These are phyloP conservation scores for Nepenthes alata DNA, from an alignment of 179 eudicot species.

Conservation along the genomic window DNA sequence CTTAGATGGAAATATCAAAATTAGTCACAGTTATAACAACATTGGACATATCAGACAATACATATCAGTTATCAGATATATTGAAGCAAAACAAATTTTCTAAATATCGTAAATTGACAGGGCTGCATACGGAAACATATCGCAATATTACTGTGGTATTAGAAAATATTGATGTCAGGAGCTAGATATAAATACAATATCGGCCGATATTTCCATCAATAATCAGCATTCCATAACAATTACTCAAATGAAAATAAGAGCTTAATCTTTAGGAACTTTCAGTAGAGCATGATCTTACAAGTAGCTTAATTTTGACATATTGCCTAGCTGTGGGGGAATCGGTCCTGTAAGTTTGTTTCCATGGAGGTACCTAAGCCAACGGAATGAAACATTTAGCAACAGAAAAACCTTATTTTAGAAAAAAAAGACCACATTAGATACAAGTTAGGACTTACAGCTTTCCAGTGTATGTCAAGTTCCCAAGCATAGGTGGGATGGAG, in stretches of 20 bases:
- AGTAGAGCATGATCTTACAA: conserved; percentile 26
- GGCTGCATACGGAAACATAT: not conserved
- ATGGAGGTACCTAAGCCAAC: conserved; percentile 38
- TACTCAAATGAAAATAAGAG: not conserved
- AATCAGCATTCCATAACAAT: no score
- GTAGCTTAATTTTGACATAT: conserved; percentile 62
- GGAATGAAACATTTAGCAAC: not conserved
- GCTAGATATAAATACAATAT: no score
- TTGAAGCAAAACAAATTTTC: no score
- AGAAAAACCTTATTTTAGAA: not conserved
- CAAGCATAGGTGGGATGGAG: conserved; percentile 53
- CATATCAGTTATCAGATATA: no score
- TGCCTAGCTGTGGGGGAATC: conserved; percentile 59
- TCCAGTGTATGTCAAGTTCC: conserved; percentile 55
- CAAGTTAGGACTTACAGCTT: conserved; percentile 34
- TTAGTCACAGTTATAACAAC: no score
- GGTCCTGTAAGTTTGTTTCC: conserved; percentile 54
- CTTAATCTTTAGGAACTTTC: not conserved
- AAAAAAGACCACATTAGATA: not conserved
- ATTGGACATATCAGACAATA: no score
- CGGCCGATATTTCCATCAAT: no score
- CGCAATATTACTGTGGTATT: no score
- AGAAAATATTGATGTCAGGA: no score
- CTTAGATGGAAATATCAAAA: no score
- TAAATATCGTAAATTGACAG: no score